These are phyloP conservation scores for Ceratocystis cubensis DNA, from an alignment of 2,329 filamentous ascomycete species.

Conservation along the genomic window DNA sequence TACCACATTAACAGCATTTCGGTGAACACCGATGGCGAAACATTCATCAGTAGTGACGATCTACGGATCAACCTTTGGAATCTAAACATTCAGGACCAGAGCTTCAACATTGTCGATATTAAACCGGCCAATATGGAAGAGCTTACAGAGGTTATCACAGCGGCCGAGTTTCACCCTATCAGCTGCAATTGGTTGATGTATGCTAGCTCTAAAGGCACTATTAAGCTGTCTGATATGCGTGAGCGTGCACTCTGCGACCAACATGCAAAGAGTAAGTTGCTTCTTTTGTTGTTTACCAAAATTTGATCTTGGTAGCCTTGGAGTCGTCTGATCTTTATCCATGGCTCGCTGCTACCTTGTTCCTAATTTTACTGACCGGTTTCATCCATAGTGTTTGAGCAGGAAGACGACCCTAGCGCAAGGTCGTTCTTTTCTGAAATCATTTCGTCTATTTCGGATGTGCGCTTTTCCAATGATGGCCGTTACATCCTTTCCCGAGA, in stretches of 20 bases:
- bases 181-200: conserved; percentile 99
- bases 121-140: conserved; percentile 99
- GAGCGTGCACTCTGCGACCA: conserved; percentile 92
- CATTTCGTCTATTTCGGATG: conserved; percentile 97
- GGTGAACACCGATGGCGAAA: conserved; percentile 99
- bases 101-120: conserved; percentile 99
- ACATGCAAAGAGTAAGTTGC: conserved; percentile 68
- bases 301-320: background rate
- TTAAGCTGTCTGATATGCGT: conserved; percentile 97
- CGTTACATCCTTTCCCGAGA: conserved; percentile 95
- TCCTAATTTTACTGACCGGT: background rate
- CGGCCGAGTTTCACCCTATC: conserved; percentile 89
- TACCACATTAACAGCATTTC: conserved; percentile 99
- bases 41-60: conserved; percentile 97
- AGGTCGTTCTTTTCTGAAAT: conserved; percentile 99
- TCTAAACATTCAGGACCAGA: conserved; percentile 96
- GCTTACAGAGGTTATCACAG: conserved; percentile 95
- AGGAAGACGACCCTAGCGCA: conserved; percentile 95
- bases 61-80: conserved; percentile 98
- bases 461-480: conserved; percentile 92
- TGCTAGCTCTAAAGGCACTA: conserved; percentile 95
- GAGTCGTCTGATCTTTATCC: background rate
- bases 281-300: conserved; percentile 14
- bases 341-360: background rate
- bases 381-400: conserved; percentile 68